phyloP scores from a whole-genome alignment of 192 early-diverging fungal genomes.

The Backusella liffmaniae region DNA sequence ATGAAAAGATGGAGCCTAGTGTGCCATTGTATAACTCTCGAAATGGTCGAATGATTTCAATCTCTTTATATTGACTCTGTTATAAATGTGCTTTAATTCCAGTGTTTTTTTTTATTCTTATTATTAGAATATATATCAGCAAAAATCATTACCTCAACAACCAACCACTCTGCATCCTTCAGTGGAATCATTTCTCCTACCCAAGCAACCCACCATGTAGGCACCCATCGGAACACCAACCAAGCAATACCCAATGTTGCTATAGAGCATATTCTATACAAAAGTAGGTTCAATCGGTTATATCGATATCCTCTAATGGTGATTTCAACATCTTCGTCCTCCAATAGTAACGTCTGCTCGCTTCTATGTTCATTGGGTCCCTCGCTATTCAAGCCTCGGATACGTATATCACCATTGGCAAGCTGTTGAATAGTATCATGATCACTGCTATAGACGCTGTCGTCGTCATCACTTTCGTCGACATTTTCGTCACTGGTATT shows the following conservation, averaged over 20 bases:
- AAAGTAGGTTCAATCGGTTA: constrained; percentile 41
- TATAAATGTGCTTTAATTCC: neutral
- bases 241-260: constrained; percentile 70
- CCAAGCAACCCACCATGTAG: constrained; percentile 68
- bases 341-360: constrained; percentile 49
- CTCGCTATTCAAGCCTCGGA: constrained; percentile 4
- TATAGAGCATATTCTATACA: constrained; percentile 67
- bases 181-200: constrained; percentile 65
- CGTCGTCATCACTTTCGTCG: constrained; percentile 11
- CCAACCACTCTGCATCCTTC: constrained; percentile 70
- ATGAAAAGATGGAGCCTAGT: constrained; percentile 66
- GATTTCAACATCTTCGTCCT: constrained; percentile 72
- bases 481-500: constrained; percentile 13
- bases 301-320: constrained; percentile 64
- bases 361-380: constrained; percentile 9
- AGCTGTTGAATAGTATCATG: neutral
- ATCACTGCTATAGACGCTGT: neutral
- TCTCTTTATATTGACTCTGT: constrained; percentile 66
- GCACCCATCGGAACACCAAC: constrained; percentile 85
- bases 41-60: constrained; percentile 49
- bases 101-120: neutral
- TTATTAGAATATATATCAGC: neutral
- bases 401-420: neutral
- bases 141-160: constrained; percentile 47
- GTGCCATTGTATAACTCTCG: constrained; percentile 65